Evolutionary conservation across 306 rosid species (phyloP).

Genomic region (Quercus variabilis): DNA sequence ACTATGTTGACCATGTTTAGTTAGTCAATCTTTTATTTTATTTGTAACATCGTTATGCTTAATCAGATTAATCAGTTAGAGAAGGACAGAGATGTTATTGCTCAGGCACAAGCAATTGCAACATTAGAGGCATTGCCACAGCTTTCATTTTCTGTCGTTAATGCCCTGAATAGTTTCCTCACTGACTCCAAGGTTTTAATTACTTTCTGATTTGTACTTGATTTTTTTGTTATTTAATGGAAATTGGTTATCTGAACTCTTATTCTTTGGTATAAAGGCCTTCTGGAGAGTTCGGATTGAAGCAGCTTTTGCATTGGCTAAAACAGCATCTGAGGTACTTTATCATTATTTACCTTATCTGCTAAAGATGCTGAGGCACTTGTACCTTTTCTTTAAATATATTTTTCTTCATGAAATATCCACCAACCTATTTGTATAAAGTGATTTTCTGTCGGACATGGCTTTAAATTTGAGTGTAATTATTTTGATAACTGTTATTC

Average conservation of each 20-base stretch:
- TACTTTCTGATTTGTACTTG: constrained; percentile 12
- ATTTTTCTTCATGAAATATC: not conserved
- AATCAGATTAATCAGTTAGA: constrained; percentile 92
- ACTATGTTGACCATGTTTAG: not conserved
- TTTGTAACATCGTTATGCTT: constrained; percentile 13
- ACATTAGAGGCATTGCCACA: constrained; percentile 74
- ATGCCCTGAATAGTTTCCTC: constrained; percentile 83
- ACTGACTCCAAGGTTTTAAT: constrained; percentile 75
- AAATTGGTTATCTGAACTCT: constrained; percentile 23
- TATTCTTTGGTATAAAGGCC: constrained; percentile 50
- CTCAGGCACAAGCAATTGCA: constrained; percentile 92
- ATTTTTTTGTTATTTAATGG: not conserved
- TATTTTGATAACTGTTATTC: not conserved
- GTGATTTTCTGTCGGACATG: not conserved
- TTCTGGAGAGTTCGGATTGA: constrained; percentile 93
- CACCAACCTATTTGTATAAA: not conserved
- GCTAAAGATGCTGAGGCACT: not conserved
- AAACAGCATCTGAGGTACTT: constrained; percentile 86
- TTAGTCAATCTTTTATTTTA: not conserved
- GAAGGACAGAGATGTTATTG: constrained; percentile 95
- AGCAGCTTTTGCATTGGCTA: constrained; percentile 96
- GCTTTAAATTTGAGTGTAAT: not conserved
- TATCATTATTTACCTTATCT: constrained; percentile 18
- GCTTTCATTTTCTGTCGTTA: constrained; percentile 78
- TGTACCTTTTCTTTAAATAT: not conserved